Percentiles rank a stretch among this genome's conserved stretches.
Evolutionary conservation across 768 basidiomycete species (phyloP).

Genomic region (Mycena belliarum): DNA sequence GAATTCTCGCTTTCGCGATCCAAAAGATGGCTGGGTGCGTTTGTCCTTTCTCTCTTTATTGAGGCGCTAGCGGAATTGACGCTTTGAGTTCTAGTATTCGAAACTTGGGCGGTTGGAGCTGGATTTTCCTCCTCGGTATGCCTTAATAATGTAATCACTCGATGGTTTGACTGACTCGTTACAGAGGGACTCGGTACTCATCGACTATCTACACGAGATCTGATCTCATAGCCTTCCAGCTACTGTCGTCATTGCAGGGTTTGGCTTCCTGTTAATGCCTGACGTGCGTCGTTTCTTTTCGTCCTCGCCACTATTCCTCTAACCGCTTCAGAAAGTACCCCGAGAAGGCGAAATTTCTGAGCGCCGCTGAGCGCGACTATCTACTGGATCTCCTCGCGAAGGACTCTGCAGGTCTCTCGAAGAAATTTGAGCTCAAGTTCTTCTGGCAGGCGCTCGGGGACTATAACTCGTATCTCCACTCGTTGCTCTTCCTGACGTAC

Average conservation of each 20-base stretch:
- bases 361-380: background rate
- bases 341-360: constrained; percentile 7
- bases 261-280: background rate
- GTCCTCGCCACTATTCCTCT: no score
- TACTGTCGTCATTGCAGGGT: background rate
- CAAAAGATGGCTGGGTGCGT: constrained; percentile 3
- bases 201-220: background rate
- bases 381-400: background rate
- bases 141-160: background rate
- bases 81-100: background rate
- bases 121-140: constrained; percentile 6
- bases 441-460: constrained; percentile 7
- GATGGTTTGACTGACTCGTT: background rate
- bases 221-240: background rate
- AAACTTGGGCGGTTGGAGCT: constrained; percentile 2
- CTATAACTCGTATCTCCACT: constrained; percentile 6
- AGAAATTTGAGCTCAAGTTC: constrained; percentile 2
- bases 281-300: background rate
- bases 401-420: constrained; percentile 6
- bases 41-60: no score
- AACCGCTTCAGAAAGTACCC: background rate
- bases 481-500: constrained; percentile 5
- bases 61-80: no score
- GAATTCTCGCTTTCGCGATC: background rate
- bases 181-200: background rate